Evolutionary conservation across 176 grass and related monocot genomes (phyloP), one percentile per base, ranked within the genome.

Genomic region (Poa annua): DNA sequence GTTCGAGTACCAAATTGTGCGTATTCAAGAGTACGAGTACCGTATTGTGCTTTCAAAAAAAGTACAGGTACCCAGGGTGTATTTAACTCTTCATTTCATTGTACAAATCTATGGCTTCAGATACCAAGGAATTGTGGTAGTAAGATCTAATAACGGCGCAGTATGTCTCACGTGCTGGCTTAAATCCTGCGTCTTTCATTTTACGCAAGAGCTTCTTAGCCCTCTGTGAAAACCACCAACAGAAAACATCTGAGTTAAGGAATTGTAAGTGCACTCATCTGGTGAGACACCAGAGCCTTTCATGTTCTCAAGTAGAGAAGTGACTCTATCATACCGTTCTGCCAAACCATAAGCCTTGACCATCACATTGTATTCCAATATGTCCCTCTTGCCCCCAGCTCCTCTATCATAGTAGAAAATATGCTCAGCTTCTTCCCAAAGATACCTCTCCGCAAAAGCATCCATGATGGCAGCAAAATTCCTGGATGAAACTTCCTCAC

Each of bases 191-290:
- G 55, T 85, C 68, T 77, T 83, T 91, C 92, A 94, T 91, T 87
- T 86, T 88, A 44, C 7, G 20, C 50, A 94, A 71, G 25, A 89
- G 24, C 32, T 91, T 88, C 68, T 83, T 85, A 66, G 92, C 89
- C 73, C 61, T 87, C 20, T 80, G 87, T 12, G 87, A 74, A 83
- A 94, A 73, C 90, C 74, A 77, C 87, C 87, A 74, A 39, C 47
- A 59, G 89, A 83, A 76, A 94, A 91, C 92, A 94, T 94, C 50
- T 94, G 92, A 94, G 91, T 89, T 65, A 84, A 81, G 35, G 92
- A 94, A 77, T 91, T 94, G 79, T 85, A 94, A 38, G 92, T 83
- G 75, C 89, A 94, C n/a, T 80, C 87, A 60, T 94, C 92, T 26
- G 85, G 82, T 84, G 68, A 87, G 78, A 81, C 49, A 21, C 87